Evolutionary conservation across 139 green algal genomes (phyloP).

Genomic region (Protoeuglena noctilucae): DNA sequence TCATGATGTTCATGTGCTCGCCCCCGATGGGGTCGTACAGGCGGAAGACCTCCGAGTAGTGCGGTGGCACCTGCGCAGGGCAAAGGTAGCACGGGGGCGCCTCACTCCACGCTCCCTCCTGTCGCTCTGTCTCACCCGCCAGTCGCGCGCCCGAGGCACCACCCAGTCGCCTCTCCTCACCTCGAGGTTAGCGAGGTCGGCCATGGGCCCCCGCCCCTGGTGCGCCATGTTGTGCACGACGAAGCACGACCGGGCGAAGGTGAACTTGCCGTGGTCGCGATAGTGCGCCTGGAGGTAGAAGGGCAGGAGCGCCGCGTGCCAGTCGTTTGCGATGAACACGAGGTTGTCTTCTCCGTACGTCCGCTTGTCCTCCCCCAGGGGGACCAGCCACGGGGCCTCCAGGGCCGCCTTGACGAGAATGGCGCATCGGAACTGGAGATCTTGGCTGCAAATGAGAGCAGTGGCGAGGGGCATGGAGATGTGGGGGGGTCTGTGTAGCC

Average conservation of each 20-base stretch:
- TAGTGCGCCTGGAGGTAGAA: conserved; percentile 94
- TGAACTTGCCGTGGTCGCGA: conserved; percentile 81
- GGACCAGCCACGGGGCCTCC: conserved; percentile 70
- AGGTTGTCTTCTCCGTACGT: conserved; percentile 72
- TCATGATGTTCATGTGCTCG: conserved; percentile 97
- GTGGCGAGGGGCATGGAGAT: too few species aligned
- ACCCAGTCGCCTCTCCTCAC: too few species aligned
- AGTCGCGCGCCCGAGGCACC: too few species aligned
- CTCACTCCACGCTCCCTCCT: too few species aligned
- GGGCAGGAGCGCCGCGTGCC: conserved; percentile 76
- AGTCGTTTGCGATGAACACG: conserved; percentile 85
- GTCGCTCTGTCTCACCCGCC: too few species aligned
- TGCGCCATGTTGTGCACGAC: conserved; percentile 88
- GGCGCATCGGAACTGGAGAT: conserved; percentile 18
- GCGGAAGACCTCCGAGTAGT: conserved; percentile 38
- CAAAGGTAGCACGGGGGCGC: too few species aligned
- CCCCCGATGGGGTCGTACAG: conserved; percentile 73
- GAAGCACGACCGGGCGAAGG: conserved; percentile 63
- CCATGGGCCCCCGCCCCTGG: conserved; percentile 77
- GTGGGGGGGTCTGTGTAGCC: too few species aligned
- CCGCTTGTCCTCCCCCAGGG: conserved; percentile 32
- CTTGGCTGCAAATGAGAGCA: too few species aligned
- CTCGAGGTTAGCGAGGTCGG: conserved; percentile 57
- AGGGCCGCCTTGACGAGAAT: conserved; percentile 68
- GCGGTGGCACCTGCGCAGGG: conserved; percentile 54